Evolutionary conservation across 352 stramenopile species (phyloP), one percentile per base, ranked within the genome.

Genomic region (Vaucheria bursata): DNA sequence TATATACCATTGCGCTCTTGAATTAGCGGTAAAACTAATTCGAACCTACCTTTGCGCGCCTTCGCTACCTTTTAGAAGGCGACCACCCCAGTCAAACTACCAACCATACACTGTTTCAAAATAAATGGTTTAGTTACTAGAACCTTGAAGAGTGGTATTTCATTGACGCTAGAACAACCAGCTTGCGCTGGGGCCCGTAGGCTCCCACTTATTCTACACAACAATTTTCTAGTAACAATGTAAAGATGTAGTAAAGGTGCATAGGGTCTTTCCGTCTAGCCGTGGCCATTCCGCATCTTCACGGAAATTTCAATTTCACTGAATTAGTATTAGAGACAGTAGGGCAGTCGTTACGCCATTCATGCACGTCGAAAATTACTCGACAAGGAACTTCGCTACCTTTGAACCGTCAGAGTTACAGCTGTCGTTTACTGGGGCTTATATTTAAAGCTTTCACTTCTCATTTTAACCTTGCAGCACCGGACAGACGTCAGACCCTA

Each of bases 231-330:
- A 12, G 31, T 40, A 36, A 73, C 80, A 85, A 79, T 85, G 35
- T 29, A 7, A 80, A 80, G 32, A 8, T 85, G 69, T 78, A 85
- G 80, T 85, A 85, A 85, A 85, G 79, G 80, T 85, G 32, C 74
- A 85, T 75, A 40, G 80, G 80, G 80, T 85, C 80, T 85, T 85
- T 85, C 53, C 80, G 80, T 85, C 80, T 78, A 59, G 52, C 74
- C 80, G 77, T 18, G 1, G 73, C 29, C 68, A 84, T 52, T 25
- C 66, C 35, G 80, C 78, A 84, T 85, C 80, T 85, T 85, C 80
- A 85, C 80, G 35, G 66, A 35, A 33, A 85, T 69, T 84, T 85
- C 81, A 85, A 85, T 85, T 85, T 85, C 80, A 84, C 64, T 75
- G 73, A 81, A 75, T 29, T 65, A 69, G 78, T 85, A 45, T 35